Conservation (phyloP, 176 grass and related monocot genomes). For the Hordeum vulgare region DNA sequence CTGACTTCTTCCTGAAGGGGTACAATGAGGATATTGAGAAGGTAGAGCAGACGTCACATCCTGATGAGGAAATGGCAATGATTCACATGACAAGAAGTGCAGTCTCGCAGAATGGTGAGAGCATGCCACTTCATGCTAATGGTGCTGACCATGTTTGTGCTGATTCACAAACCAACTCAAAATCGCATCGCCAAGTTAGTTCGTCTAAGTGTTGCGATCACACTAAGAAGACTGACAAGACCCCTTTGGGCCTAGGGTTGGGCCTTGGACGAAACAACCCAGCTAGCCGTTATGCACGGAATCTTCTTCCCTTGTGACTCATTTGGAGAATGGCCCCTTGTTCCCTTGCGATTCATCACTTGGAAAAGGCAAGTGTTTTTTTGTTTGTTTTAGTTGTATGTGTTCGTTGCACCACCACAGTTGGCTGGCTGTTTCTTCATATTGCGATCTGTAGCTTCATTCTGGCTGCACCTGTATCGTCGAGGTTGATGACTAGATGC, state of each 20-base stretch:
- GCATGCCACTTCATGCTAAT: slow-evolving; percentile 31
- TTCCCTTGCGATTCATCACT: slow-evolving; percentile 44
- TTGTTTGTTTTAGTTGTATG: slow-evolving; percentile 15
- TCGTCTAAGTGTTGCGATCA: slow-evolving; percentile 39
- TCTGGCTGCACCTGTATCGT: neutral
- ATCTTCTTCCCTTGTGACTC: slow-evolving; percentile 69
- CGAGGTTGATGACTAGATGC: neutral
- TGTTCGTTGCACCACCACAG: slow-evolving; percentile 20
- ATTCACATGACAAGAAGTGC: slow-evolving; percentile 55
- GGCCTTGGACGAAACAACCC: slow-evolving; percentile 62
- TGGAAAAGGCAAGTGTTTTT: neutral
- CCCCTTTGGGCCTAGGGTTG: slow-evolving; percentile 52
- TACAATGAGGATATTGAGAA: slow-evolving; percentile 78
- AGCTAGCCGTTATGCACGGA: slow-evolving; percentile 39
- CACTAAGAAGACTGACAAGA: slow-evolving; percentile 42
- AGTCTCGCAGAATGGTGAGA: slow-evolving; percentile 45
- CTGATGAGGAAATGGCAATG: slow-evolving; percentile 57
- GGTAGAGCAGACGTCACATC: slow-evolving; percentile 11
- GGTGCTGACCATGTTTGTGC: slow-evolving; percentile 43
- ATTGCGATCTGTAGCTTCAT: neutral
- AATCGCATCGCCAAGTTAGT: slow-evolving; percentile 31
- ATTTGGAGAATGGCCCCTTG: slow-evolving; percentile 16
- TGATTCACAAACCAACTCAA: slow-evolving; percentile 38
- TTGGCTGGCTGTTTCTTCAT: slow-evolving; percentile 19
- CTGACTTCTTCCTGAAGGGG: slow-evolving; percentile 78